phyloP scores from a whole-genome alignment of 2,329 filamentous ascomycete genomes.

The Rugonectria rugulosa region DNA sequence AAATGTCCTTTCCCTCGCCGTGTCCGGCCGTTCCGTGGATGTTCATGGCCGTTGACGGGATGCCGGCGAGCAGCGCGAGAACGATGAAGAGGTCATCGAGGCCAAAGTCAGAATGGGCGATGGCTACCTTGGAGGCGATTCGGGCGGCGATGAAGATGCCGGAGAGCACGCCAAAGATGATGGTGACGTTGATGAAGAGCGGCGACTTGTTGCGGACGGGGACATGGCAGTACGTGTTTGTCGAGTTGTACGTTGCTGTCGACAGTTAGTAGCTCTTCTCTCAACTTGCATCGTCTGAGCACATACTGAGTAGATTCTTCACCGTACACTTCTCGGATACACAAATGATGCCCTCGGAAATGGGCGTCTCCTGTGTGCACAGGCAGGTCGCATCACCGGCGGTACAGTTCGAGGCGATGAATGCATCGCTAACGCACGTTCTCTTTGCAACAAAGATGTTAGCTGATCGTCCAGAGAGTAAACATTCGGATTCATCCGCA shows the following conservation, averaged over 20 bases:
- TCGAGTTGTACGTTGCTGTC: constrained; percentile 24
- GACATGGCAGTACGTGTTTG: constrained; percentile 22
- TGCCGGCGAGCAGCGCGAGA: constrained; percentile 15
- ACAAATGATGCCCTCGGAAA: constrained; percentile 29
- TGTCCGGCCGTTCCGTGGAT: constrained; percentile 25
- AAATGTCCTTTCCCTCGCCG: constrained; percentile 27
- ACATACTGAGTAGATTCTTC: constrained; percentile 28
- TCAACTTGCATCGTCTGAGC: background rate
- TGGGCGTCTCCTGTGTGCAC: constrained; percentile 26
- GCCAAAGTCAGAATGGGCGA: constrained; percentile 24
- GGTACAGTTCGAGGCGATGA: constrained; percentile 27
- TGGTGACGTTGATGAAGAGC: constrained; percentile 24
- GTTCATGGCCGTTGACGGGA: constrained; percentile 26
- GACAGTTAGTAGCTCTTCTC: background rate
- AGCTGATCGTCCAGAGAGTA: constrained; percentile 10
- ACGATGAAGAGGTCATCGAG: constrained; percentile 31
- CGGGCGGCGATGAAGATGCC: constrained; percentile 25
- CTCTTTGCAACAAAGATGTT: constrained; percentile 20
- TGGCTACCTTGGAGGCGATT: constrained; percentile 27
- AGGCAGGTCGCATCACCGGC: constrained; percentile 34
- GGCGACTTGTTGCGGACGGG: constrained; percentile 24
- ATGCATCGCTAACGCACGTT: constrained; percentile 25
- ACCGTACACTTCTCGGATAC: constrained; percentile 28
- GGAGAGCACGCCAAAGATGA: constrained; percentile 28
- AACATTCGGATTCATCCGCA: background rate